Evolutionary conservation across 768 basidiomycete genomes (phyloP), one percentile per base, ranked within the genome.

Genomic region (Agaricus subrufescens): DNA sequence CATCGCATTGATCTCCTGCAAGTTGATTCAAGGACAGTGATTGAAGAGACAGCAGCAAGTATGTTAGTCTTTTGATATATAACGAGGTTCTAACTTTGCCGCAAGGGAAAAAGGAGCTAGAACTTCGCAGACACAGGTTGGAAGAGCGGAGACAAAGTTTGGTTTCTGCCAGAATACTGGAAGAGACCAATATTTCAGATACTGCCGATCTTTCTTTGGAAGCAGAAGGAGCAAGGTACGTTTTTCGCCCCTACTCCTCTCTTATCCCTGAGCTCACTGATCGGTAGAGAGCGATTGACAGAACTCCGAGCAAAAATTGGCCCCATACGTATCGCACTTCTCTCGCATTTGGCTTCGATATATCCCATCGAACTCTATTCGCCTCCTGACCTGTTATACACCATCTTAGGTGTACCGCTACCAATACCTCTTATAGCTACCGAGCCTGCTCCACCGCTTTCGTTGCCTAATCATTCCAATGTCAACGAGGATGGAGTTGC

Each of bases 331-430:
- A 85, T 81, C 34, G 79, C 80, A 6, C 79, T 91, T 50, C 74
- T 94, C 57, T 84, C 86, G 15, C 80, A 78, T 11, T 79, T 97
- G 45, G 83, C 89, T 40, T 73, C 75, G 11, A 87, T 96, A 62
- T 98, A 87, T 69, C 94, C 95, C 25, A 96, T 99, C 63, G 89
- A 92, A 52, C 85, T 96, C 15, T 77, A 85, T 46, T 88, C 89
- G 10, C 77, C 94, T 11, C 83, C 90, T 4, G 87, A 93, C 63
- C 75, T 98, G n/a, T 81, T 97, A 29, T 99, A 89, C 69, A 85
- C 89, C 11, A 91, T 99, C 66, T 75, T 94, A 49, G 78, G 81
- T 49, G 85, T 92, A 46, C 91, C 97, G n/a, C 78, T 99, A 9
- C 95, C 97, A 1, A 94, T 98, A 58, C 93, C 93, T 14, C 62